A percentile compares a stretch with the other conserved stretches of the same genome.
These are phyloP conservation scores for Pulveroboletus sp. DNA, from an alignment of 768 basidiomycete species.

Conservation along the genomic window DNA sequence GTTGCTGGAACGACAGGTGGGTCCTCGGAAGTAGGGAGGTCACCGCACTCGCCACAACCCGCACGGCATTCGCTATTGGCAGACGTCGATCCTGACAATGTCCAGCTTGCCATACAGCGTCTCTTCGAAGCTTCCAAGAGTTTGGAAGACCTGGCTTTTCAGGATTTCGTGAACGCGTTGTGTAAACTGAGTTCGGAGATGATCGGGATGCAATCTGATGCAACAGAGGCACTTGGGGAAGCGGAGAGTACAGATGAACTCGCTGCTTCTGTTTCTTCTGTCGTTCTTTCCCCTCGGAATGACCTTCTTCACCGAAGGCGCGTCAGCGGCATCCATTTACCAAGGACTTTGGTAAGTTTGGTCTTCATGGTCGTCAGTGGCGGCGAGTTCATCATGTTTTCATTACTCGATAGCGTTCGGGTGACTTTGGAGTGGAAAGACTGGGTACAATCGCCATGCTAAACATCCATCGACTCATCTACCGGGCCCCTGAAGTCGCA, in stretches of 20 bases:
- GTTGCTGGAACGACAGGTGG: slow-evolving; percentile 29
- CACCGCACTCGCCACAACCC: slow-evolving; percentile 21
- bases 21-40: slow-evolving; percentile 13
- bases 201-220: slow-evolving; percentile 78
- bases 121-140: slow-evolving; percentile 85
- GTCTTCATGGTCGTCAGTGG: neutral
- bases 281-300: slow-evolving; percentile 37
- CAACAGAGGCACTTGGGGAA: slow-evolving; percentile 21
- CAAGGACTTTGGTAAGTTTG: slow-evolving; percentile 63
- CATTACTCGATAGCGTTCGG: slow-evolving; percentile 55
- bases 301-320: slow-evolving; percentile 56
- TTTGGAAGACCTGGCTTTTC: slow-evolving; percentile 78
- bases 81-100: slow-evolving; percentile 71
- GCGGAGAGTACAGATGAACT: slow-evolving; percentile 33
- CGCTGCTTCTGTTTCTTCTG: slow-evolving; percentile 28
- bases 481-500: slow-evolving; percentile 74
- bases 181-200: slow-evolving; percentile 88
- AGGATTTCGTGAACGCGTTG: slow-evolving; percentile 68
- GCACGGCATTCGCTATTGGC: slow-evolving; percentile 56
- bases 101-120: slow-evolving; percentile 70
- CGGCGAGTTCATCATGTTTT: slow-evolving; percentile 1
- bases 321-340: slow-evolving; percentile 85
- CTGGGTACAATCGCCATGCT: slow-evolving; percentile 73
- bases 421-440: slow-evolving; percentile 91
- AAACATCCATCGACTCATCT: slow-evolving; percentile 86